Evolutionary conservation across 2,329 filamentous ascomycete genomes (phyloP).

Genomic region (Exophiala sp.): DNA sequence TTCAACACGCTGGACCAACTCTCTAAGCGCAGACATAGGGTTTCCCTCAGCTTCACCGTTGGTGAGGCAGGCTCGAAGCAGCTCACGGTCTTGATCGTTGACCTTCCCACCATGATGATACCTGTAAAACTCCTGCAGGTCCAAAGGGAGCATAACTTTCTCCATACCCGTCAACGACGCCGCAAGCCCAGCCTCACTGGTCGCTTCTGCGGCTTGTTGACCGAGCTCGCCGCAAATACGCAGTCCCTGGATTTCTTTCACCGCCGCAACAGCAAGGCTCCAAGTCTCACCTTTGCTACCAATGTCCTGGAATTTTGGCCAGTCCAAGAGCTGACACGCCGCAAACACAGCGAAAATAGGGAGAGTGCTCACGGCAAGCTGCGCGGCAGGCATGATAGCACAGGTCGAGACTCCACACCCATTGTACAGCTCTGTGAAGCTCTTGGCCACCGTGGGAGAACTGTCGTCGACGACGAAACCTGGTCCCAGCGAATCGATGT

Average conservation of each 20-base stretch:
- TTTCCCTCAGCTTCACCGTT: neutral
- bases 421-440: neutral
- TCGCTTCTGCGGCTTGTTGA: neutral
- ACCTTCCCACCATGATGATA: slow-evolving; percentile 4
- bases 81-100: neutral
- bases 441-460: neutral
- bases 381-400: neutral
- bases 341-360: neutral
- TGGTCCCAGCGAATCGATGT: neutral
- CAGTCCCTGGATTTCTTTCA: slow-evolving; percentile 6
- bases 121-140: neutral
- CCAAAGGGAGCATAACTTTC: slow-evolving; percentile 1
- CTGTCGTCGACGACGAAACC: neutral
- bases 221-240: neutral
- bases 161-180: neutral
- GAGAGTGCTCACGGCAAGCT: neutral
- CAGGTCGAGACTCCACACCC: neutral
- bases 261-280: neutral
- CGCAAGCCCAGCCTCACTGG: neutral
- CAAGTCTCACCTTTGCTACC: neutral
- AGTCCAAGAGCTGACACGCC: neutral
- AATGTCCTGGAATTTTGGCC: neutral
- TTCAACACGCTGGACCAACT: slow-evolving; percentile 25
- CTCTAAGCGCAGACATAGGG: neutral
- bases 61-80: neutral